Base-by-base conservation (phyloP, 2,329 filamentous ascomycete genomes). In the Pestalotiopsis sp. region DNA sequence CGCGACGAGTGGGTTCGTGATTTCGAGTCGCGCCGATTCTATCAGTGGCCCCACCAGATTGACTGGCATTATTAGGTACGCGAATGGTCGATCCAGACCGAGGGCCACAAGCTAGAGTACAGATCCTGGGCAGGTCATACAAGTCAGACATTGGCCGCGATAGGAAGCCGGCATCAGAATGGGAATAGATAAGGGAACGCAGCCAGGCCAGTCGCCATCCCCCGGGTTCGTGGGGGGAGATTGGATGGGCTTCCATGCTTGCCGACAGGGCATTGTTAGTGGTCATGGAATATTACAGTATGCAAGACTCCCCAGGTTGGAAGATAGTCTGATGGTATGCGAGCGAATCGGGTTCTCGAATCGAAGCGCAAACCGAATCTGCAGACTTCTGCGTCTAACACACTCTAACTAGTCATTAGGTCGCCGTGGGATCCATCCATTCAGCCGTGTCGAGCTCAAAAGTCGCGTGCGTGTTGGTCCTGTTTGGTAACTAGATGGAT, bases 21-120 rank as follows among this genome's bases (percentile, higher is more conserved):
- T 40, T 49, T 49, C 40, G 7, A 64, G 20, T 38, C 25, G 61
- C 61, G 61, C 61, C 61, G 61, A 23, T 38, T 64, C 61, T 64
- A 52, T 64, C 61, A 49, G 61, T 14, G 38, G 40, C 61, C 61
- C 61, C 61, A 64, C 61, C 38, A 20, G 61, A 11, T 20, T 64
- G 61, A 64, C 61, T 64, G 61, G 40, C 61, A 13, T 31, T 64
- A 64, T 64, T 64, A 64, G 61, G 61, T 64, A 64, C 61, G 49
- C n/a, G 61, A 23, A 49, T 40, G 25, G 61, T 45, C 61, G 61
- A 64, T 64, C 61, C 27, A 27, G 57, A 27, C 57, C 56, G 17
- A 59, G 23, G 27, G 57, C n/a, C 57, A 27, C 12, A 59, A 27
- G 23, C 57, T 59, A 27, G 57, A 59, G 20, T 52, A 52, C 45